Evolutionary conservation across 331 rosid species (phyloP).

Genomic region (Dryas integrifolia): DNA sequence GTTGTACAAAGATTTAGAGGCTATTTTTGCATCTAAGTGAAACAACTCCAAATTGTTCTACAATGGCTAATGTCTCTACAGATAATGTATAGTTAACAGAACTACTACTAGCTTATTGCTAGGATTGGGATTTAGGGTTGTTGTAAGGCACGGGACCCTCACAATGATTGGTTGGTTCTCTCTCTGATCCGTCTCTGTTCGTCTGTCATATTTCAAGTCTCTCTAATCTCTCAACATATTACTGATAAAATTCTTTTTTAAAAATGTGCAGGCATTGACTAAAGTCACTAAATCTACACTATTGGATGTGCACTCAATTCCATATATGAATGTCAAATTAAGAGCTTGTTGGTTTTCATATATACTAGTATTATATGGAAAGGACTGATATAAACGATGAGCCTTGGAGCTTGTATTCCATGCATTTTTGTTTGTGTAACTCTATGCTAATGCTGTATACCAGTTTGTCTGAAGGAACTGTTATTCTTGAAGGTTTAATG

Average conservation of each 20-base stretch:
- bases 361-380: neutral
- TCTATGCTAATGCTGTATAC: too few relatives aligned
- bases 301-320: neutral
- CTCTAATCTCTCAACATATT: neutral
- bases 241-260: neutral
- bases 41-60: conserved; percentile 5
- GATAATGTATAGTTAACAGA: neutral
- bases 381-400: neutral
- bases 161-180: neutral
- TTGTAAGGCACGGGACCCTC: neutral
- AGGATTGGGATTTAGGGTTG: neutral
- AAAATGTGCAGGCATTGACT: neutral
- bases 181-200: neutral
- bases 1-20: conserved; percentile 73
- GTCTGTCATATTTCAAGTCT: neutral
- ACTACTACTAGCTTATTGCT: neutral
- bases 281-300: neutral
- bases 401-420: too few relatives aligned
- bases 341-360: neutral
- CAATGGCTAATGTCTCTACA: conserved; percentile 3
- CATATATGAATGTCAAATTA: neutral
- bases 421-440: too few relatives aligned
- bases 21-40: conserved; percentile 87
- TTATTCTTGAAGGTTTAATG: neutral
- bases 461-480: neutral